Evolutionary conservation across 1,284 basidiomycete genomes (phyloP).

Genomic region (Cutaneotrichosporon daszewskae): DNA sequence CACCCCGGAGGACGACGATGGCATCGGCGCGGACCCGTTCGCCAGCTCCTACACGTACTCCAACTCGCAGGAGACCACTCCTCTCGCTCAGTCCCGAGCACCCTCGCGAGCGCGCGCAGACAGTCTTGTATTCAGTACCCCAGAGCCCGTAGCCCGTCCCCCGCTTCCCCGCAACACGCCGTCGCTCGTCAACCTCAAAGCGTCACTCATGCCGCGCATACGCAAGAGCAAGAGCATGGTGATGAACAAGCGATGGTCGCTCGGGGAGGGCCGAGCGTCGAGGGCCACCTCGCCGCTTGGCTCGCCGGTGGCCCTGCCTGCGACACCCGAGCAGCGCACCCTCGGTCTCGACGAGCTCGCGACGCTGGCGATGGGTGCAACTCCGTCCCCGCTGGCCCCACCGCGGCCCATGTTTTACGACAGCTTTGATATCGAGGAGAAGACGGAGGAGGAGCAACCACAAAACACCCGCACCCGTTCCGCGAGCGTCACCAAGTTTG

Average conservation of each 20-base stretch:
- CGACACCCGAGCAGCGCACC: not conserved
- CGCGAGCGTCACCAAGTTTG: too few relatives aligned
- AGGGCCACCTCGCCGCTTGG: not conserved
- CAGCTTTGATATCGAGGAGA: conserved; percentile 9
- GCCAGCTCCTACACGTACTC: too few relatives aligned
- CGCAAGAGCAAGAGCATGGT: conserved; percentile 15
- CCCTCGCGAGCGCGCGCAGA: too few relatives aligned
- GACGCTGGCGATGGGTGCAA: not conserved
- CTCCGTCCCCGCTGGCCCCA: conserved; percentile 3
- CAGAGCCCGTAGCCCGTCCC: too few relatives aligned
- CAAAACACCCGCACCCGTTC: not conserved
- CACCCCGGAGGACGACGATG: not conserved
- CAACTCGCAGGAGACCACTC: too few relatives aligned
- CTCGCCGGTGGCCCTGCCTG: not conserved
- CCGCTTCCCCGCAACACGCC: conserved; percentile 2
- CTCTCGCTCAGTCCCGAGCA: too few relatives aligned
- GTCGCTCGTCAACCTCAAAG: conserved; percentile 5
- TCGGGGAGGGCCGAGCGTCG: not conserved
- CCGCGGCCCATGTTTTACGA: conserved; percentile 16
- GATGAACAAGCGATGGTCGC: not conserved
- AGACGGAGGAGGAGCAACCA: not conserved
- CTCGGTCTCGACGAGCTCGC: conserved; percentile 1
- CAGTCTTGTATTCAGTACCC: too few relatives aligned
- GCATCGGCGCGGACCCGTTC: conserved; percentile 29
- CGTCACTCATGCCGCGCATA: conserved; percentile 10